Conservation (phyloP, 208 protist genomes). For the Acanthamoeba lenticulata region DNA sequence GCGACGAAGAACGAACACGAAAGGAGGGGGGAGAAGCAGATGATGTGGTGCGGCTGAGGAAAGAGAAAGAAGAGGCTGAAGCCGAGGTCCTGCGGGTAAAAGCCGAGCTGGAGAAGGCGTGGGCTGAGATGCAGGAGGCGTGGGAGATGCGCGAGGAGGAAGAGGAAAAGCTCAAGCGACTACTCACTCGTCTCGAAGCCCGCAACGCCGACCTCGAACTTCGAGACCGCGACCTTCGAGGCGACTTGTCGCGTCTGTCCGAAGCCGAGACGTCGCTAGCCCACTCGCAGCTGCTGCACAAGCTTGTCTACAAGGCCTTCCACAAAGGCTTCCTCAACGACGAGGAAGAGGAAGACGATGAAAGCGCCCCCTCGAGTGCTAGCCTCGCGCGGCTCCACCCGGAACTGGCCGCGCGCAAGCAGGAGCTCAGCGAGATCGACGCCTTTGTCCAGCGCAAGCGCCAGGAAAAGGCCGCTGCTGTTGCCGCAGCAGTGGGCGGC, state of each 20-base stretch:
- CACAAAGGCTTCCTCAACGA: constrained; percentile 60
- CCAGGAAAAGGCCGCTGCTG: neutral
- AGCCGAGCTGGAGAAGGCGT: neutral
- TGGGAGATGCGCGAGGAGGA: constrained; percentile 44
- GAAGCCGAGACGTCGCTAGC: neutral
- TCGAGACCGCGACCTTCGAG: constrained; percentile 1
- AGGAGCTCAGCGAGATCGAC: constrained; percentile 45
- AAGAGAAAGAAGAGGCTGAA: neutral
- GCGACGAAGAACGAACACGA: neutral
- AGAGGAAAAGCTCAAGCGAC: neutral
- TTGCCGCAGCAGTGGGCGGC: no score
- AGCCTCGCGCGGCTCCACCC: neutral
- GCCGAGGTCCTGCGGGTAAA: neutral
- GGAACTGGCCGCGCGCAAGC: neutral
- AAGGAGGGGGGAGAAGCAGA: neutral
- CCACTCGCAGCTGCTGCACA: neutral
- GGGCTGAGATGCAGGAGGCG: constrained; percentile 39
- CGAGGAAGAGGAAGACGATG: constrained; percentile 25
- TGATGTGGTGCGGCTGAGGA: neutral
- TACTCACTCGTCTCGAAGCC: neutral
- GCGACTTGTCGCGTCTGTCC: neutral
- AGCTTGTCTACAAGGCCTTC: constrained; percentile 51
- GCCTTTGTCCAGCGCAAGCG: constrained; percentile 24
- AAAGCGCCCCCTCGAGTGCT: neutral
- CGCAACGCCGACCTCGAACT: constrained; percentile 35